phyloP scores from a whole-genome alignment of 2,329 filamentous ascomycete species.

The Fusarium transvaalense region DNA sequence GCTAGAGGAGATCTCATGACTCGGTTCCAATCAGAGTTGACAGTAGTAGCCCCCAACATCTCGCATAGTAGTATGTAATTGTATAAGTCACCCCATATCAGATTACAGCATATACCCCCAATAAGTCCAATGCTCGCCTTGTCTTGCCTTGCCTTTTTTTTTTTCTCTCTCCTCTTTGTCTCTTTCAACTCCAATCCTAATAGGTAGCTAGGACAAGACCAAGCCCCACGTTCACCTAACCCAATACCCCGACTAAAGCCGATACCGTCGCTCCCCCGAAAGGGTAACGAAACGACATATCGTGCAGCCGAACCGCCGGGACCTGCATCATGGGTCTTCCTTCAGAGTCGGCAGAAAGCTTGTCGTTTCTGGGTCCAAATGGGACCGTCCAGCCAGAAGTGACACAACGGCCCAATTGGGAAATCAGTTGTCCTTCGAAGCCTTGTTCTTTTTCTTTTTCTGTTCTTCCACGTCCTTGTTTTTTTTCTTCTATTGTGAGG shows the following conservation, averaged over 20 bases:
- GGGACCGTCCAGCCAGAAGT: slow-evolving; percentile 42
- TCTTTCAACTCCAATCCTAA: not conserved
- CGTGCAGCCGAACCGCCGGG: slow-evolving; percentile 49
- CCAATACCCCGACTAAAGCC: slow-evolving; percentile 41
- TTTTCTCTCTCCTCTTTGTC: not conserved
- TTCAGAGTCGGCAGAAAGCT: slow-evolving; percentile 44
- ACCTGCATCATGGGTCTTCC: slow-evolving; percentile 44
- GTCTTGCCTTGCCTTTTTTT: slow-evolving; percentile 7
- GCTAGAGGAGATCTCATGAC: slow-evolving; percentile 42
- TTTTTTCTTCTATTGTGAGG: slow-evolving; percentile 21
- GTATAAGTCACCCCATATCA: slow-evolving; percentile 32
- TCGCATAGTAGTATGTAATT: slow-evolving; percentile 32
- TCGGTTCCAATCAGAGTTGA: slow-evolving; percentile 28
- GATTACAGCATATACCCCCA: slow-evolving; percentile 19
- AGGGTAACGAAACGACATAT: slow-evolving; percentile 51
- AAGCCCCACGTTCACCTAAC: slow-evolving; percentile 30
- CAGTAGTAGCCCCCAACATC: slow-evolving; percentile 21
- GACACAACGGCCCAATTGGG: slow-evolving; percentile 47
- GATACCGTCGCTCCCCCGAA: slow-evolving; percentile 47
- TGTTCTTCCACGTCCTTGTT: slow-evolving; percentile 5
- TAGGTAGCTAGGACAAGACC: not conserved
- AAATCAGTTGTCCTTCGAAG: slow-evolving; percentile 44
- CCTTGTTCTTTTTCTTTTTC: slow-evolving; percentile 20
- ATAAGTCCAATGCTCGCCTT: slow-evolving; percentile 20
- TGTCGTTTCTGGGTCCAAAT: slow-evolving; percentile 32